phyloP scores from a whole-genome alignment of 352 stramenopile species.

The Pythium diclinum region DNA sequence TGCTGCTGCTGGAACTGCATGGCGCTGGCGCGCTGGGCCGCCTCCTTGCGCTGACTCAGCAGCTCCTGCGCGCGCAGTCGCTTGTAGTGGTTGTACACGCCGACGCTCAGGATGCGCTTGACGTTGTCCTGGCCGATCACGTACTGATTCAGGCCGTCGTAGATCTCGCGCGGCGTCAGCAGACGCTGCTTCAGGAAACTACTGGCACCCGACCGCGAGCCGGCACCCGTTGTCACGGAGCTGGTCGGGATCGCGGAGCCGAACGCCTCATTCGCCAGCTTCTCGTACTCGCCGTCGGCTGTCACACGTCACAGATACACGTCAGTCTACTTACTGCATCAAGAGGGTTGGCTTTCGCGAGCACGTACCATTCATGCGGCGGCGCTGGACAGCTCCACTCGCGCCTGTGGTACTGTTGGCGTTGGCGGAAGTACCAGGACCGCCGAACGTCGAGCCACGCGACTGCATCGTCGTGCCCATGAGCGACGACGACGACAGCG shows the following conservation, averaged over 20 bases:
- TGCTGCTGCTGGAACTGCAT: constrained; percentile 29
- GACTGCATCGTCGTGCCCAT: constrained; percentile 41
- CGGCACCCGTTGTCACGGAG: constrained; percentile 10
- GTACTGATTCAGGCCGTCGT: constrained; percentile 94
- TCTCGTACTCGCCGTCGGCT: constrained; percentile 73
- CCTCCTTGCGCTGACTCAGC: constrained; percentile 43
- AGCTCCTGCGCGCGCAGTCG: constrained; percentile 77
- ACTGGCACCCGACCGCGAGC: neutral
- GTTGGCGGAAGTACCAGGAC: neutral
- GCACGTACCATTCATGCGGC: constrained; percentile 51
- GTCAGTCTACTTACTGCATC: neutral
- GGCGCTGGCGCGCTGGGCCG: constrained; percentile 23
- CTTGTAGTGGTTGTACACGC: constrained; percentile 99
- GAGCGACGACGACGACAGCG: constrained; percentile 53
- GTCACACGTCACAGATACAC: constrained; percentile 2
- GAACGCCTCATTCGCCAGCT: constrained; percentile 61
- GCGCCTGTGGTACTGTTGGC: constrained; percentile 2
- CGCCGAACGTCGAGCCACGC: constrained; percentile 36
- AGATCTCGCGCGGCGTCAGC: constrained; percentile 92
- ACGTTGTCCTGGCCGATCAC: constrained; percentile 97
- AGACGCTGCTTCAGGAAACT: constrained; percentile 40
- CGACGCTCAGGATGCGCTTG: constrained; percentile 95
- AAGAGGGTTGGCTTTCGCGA: too few relatives aligned
- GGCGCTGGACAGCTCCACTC: constrained; percentile 17
- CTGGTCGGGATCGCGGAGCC: constrained; percentile 11